phyloP scores from a whole-genome alignment of 345 rosid genomes.

The Arabis alpina region DNA sequence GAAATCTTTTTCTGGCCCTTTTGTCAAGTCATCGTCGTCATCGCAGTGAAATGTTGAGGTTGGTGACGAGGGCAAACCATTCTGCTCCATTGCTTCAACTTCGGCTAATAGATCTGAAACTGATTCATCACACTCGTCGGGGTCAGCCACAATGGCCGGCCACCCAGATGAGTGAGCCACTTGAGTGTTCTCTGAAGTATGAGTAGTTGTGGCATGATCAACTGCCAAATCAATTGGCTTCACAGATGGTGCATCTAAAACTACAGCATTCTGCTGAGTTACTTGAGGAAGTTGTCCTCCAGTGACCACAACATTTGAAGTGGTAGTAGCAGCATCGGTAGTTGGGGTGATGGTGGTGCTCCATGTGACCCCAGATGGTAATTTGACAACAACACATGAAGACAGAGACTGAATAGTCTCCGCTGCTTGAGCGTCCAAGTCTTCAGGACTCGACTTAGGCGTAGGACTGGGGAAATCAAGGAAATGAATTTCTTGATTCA shows the following conservation, averaged over 20 bases:
- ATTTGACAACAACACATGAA: slow-evolving; percentile 54
- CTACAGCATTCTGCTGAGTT: slow-evolving; percentile 60
- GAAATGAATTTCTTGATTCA: slow-evolving; percentile 53
- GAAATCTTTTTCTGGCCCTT: slow-evolving; percentile 70
- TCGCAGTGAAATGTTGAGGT: slow-evolving; percentile 52
- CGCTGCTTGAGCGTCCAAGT: slow-evolving; percentile 51
- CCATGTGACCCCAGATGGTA: slow-evolving; percentile 73
- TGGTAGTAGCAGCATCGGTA: slow-evolving; percentile 51
- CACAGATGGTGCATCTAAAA: slow-evolving; percentile 54
- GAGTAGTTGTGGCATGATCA: slow-evolving; percentile 61
- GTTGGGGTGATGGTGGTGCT: slow-evolving; percentile 67
- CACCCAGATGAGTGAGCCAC: slow-evolving; percentile 63
- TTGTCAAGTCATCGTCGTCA: slow-evolving; percentile 60
- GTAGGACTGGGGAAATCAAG: slow-evolving; percentile 55
- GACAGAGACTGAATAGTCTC: slow-evolving; percentile 57
- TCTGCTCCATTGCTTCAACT: slow-evolving; percentile 97
- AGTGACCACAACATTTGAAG: slow-evolving; percentile 65
- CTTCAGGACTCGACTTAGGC: slow-evolving; percentile 53
- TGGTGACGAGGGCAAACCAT: slow-evolving; percentile 73
- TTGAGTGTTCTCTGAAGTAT: slow-evolving; percentile 64
- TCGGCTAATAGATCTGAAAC: slow-evolving; percentile 99
- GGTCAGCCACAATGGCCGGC: slow-evolving; percentile 71
- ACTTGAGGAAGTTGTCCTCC: slow-evolving; percentile 63
- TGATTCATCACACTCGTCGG: slow-evolving; percentile 83
- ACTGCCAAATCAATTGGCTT: slow-evolving; percentile 51